Evolutionary conservation across 1,284 basidiomycete species (phyloP), one percentile per base, ranked within the genome.

Genomic region (Rhodotorula sp.): DNA sequence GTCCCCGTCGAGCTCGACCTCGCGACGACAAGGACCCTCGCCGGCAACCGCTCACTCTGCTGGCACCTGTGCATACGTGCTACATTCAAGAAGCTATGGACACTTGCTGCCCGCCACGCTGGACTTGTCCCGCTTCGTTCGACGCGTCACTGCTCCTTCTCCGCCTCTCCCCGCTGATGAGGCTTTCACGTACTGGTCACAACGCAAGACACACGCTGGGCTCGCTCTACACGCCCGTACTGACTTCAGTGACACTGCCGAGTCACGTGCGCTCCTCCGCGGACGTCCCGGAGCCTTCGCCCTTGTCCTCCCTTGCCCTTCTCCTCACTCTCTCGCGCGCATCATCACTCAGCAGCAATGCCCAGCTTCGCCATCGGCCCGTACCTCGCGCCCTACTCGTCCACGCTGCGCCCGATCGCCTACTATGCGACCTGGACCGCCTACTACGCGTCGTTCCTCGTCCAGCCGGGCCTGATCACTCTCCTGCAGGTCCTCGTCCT

Each of bases 391-490:
- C 62, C 46, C n/a, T 50, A 61, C 46, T 21, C 27, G 9, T 53
- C 59, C 13, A 57, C 54, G 2, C 60, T 67, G 21, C 66, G 66
- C 32, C 41, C 66, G 0, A n/a, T 32, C 34, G 32, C 54, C 60
- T 67, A 67, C 46, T 67, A 67, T 53, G 34, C 36, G 51, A 57
- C 58, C 53, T 71, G 65, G 70, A 12, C 32, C 5, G 15, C 25
- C 21, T 64, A 56, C 65, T 71, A 67, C 44, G 32, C 46, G 22
- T 61, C 70, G 8, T 71, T 44, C 69, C 50, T 51, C 56, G 4
- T 71, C 56, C 66, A 56, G n/a, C 73, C 72, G 39, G 69, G 46
- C 22, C 65, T 59, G 46, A 48, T 71, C 57, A 71, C 69, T 17
- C 17, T 71, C 70, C 66, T 72, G 32, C 70, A 74, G 32, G 50